Evolutionary conservation across 202 grass and related monocot species (phyloP).

Genomic region (Saccharum hybrid): DNA sequence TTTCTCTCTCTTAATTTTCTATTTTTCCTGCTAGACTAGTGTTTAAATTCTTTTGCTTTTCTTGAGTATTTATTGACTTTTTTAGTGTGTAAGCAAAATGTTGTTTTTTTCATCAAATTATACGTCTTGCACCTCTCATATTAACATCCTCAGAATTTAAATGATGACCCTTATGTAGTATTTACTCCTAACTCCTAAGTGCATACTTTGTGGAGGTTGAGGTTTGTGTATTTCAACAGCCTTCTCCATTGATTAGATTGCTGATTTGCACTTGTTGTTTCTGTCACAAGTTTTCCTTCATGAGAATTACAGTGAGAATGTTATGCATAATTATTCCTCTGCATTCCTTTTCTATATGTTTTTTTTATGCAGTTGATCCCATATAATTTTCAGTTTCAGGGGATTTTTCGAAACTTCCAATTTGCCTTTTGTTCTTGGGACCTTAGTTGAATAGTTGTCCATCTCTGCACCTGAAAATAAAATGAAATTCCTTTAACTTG

Average conservation of each 20-base stretch:
- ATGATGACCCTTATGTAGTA: neutral
- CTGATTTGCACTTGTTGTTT: neutral
- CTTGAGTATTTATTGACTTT: neutral
- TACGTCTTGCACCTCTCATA: neutral
- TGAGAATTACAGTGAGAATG: neutral
- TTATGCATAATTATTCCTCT: neutral
- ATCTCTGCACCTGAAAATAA: neutral
- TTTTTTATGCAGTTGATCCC: neutral
- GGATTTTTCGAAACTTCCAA: neutral
- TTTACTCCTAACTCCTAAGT: neutral
- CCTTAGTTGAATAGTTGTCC: neutral
- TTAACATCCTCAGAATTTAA: neutral
- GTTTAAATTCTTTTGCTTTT: neutral
- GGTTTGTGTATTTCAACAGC: neutral
- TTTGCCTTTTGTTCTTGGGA: neutral
- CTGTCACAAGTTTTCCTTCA: neutral
- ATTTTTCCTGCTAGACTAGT: neutral
- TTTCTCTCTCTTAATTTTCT: neutral
- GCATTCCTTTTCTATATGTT: neutral
- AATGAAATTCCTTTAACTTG: neutral
- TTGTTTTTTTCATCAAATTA: neutral
- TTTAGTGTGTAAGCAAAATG: neutral
- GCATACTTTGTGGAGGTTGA: neutral
- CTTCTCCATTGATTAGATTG: neutral
- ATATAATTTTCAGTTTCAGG: neutral